phyloP scores from a whole-genome alignment of 148 eudicot species.

The Polygonum aviculare region DNA sequence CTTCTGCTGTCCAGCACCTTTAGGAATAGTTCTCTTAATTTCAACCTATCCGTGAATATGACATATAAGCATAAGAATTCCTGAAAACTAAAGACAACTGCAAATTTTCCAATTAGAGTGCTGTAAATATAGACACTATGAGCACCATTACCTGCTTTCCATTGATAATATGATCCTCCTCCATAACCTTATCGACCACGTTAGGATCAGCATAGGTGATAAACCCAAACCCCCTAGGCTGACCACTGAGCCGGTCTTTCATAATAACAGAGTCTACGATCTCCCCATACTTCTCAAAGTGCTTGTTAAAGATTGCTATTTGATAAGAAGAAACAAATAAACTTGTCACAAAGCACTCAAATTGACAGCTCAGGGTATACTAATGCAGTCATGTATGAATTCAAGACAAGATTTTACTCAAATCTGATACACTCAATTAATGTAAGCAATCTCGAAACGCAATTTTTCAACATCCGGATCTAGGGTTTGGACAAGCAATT shows the following conservation, averaged over 20 bases:
- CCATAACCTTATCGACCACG: constrained; percentile 64
- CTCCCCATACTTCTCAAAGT: constrained; percentile 73
- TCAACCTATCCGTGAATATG: constrained; percentile 39
- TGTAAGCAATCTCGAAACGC: neutral
- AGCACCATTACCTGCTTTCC: constrained; percentile 45
- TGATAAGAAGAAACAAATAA: neutral
- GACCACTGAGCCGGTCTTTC: constrained; percentile 58
- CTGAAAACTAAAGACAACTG: neutral
- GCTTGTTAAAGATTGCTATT: constrained; percentile 47
- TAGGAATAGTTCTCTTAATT: constrained; percentile 75
- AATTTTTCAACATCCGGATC: neutral
- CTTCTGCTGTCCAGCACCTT: constrained; percentile 56
- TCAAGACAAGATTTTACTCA: neutral
- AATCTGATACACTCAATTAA: neutral
- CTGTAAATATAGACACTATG: neutral
- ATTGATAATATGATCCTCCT: constrained; percentile 62
- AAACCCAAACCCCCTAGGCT: constrained; percentile 71
- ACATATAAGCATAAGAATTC: neutral
- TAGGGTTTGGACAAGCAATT: neutral
- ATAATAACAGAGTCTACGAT: constrained; percentile 63
- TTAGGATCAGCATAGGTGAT: constrained; percentile 66
- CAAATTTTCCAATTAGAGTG: neutral
- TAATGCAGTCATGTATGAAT: neutral
- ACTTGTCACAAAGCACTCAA: neutral
- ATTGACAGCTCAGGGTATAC: neutral